A percentile compares a stretch with the other conserved stretches of the same genome.
phyloP scores from a whole-genome alignment of 2,329 filamentous ascomycete genomes.

The Penicillium expansum region DNA sequence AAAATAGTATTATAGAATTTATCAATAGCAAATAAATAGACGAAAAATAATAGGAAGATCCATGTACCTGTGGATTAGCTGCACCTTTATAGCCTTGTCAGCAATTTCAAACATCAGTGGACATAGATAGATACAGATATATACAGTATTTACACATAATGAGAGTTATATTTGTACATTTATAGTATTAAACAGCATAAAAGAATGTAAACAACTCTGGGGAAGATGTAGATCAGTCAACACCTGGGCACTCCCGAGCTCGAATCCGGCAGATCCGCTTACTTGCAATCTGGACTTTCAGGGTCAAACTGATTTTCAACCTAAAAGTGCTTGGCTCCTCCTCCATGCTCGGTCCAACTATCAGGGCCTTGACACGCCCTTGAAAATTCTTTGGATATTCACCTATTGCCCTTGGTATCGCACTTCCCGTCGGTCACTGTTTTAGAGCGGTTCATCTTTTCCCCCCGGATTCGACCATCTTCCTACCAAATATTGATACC shows the following conservation, averaged over 20 bases:
- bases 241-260: background rate
- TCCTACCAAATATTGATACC: constrained; percentile 3
- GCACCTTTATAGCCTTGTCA: background rate
- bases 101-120: background rate
- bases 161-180: too few species aligned
- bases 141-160: too few species aligned
- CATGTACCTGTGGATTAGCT: background rate
- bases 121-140: background rate
- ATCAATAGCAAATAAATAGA: background rate
- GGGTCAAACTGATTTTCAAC: constrained; percentile 5
- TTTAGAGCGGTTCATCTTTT: background rate
- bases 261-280: constrained; percentile 8
- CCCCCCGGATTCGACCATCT: constrained; percentile 15
- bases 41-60: too few species aligned
- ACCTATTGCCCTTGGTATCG: background rate
- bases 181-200: background rate
- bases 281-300: constrained; percentile 6
- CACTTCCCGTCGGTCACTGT: constrained; percentile 9
- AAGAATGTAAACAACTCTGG: background rate
- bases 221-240: constrained; percentile 7
- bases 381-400: background rate
- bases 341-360: constrained; percentile 16
- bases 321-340: constrained; percentile 2
- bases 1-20: background rate
- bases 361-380: constrained; percentile 25